Percentiles rank a stretch among this genome's conserved stretches.
These are phyloP conservation scores for Yamadazyma tumulicola DNA, from an alignment of 805 yeast species.

Conservation along the genomic window DNA sequence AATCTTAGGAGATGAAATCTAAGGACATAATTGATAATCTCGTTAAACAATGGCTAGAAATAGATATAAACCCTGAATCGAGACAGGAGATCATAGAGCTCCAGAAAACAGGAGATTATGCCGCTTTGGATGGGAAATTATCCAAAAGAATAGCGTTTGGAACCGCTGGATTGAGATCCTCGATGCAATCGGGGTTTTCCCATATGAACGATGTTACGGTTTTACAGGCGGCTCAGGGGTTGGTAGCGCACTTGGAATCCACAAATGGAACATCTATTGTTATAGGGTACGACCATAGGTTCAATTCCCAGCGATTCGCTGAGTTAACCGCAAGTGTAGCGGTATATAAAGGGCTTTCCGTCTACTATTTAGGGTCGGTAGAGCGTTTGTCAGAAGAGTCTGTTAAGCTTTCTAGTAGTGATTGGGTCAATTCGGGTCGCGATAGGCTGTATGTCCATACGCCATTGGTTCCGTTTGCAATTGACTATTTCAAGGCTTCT, in stretches of 20 bases:
- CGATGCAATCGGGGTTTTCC: slow-evolving; percentile 87
- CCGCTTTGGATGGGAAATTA: slow-evolving; percentile 50
- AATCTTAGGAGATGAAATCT: too few species aligned
- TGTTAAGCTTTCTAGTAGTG: slow-evolving; percentile 4
- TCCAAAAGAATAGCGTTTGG: slow-evolving; percentile 74
- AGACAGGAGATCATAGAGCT: slow-evolving; percentile 52
- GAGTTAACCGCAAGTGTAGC: slow-evolving; percentile 75
- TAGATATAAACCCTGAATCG: slow-evolving; percentile 44
- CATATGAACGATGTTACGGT: slow-evolving; percentile 89
- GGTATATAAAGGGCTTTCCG: slow-evolving; percentile 61
- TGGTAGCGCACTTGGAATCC: slow-evolving; percentile 47
- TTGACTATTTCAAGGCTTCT: slow-evolving; percentile 57
- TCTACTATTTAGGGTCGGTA: slow-evolving; percentile 52
- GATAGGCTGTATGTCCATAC: slow-evolving; percentile 55
- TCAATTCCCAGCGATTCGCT: slow-evolving; percentile 76
- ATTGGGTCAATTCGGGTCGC: neutral
- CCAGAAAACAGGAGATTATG: slow-evolving; percentile 31
- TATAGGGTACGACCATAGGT: slow-evolving; percentile 90
- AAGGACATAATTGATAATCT: slow-evolving; percentile 19
- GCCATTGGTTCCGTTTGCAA: slow-evolving; percentile 88
- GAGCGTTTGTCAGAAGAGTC: slow-evolving; percentile 28
- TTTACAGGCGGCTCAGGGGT: slow-evolving; percentile 85
- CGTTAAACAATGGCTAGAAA: slow-evolving; percentile 32
- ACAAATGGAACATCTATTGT: slow-evolving; percentile 46
- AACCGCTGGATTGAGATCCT: slow-evolving; percentile 86